phyloP scores from a whole-genome alignment of 805 yeast species.

The Metschnikowia orientalis region DNA sequence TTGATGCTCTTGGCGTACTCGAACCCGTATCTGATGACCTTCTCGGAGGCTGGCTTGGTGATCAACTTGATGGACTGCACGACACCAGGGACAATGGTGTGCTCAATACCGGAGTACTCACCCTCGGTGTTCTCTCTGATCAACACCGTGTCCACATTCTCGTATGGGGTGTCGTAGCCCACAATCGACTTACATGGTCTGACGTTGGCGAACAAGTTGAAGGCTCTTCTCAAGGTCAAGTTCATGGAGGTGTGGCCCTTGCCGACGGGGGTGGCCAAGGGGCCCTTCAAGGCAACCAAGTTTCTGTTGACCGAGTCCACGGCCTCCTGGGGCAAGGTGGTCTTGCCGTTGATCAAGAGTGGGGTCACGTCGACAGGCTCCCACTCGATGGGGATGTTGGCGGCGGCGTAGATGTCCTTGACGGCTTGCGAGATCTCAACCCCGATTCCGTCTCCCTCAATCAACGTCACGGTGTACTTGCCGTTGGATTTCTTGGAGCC shows the following conservation, averaged over 20 bases:
- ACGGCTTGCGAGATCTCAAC: conserved; percentile 93
- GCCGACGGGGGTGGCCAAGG: conserved; percentile 97
- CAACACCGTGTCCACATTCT: conserved; percentile 86
- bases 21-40: conserved; percentile 94
- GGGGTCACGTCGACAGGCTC: conserved; percentile 97
- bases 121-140: conserved; percentile 99
- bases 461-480: conserved; percentile 87
- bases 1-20: conserved; percentile 89
- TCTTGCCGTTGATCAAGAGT: conserved; percentile 81
- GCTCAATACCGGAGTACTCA: conserved; percentile 99
- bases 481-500: conserved; percentile 70
- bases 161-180: conserved; percentile 90
- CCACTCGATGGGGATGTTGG: conserved; percentile 95
- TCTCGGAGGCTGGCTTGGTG: conserved; percentile 93
- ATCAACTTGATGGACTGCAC: conserved; percentile 97
- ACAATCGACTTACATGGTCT: conserved; percentile 93
- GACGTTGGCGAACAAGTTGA: conserved; percentile 92
- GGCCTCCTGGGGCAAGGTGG: conserved; percentile 89
- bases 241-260: conserved; percentile 98
- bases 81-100: conserved; percentile 95
- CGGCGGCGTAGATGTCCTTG: conserved; percentile 88
- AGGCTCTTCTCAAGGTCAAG: conserved; percentile 95
- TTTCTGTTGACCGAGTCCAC: conserved; percentile 89
- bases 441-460: conserved; percentile 99
- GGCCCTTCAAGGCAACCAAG: conserved; percentile 95